A percentile compares a stretch with the other conserved stretches of the same genome.
phyloP scores from a whole-genome alignment of 345 rosid genomes.

The Zanthoxylum bungeanum region DNA sequence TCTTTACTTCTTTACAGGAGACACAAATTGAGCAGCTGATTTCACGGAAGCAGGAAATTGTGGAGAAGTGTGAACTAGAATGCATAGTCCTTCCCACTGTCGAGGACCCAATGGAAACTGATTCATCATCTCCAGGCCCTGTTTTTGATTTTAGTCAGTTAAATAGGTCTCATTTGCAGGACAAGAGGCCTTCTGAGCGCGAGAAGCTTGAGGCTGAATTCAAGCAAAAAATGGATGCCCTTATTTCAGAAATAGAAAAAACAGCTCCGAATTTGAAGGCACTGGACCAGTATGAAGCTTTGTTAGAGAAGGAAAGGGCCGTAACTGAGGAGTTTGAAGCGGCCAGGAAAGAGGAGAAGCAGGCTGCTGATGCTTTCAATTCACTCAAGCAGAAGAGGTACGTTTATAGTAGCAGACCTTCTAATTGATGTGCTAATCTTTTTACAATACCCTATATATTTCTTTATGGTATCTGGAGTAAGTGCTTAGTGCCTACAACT shows the following conservation, averaged over 20 bases:
- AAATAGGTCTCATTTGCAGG: conserved; percentile 72
- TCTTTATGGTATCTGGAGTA: neutral
- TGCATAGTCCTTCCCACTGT: conserved; percentile 66
- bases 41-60: conserved; percentile 64
- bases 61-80: conserved; percentile 85
- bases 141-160: conserved; percentile 76
- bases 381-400: conserved; percentile 84
- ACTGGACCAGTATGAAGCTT: conserved; percentile 83
- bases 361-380: conserved; percentile 74
- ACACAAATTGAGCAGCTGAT: conserved; percentile 67
- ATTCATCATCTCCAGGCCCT: conserved; percentile 50
- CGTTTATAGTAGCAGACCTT: neutral
- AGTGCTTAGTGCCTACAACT: conserved; percentile 17
- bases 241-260: conserved; percentile 73
- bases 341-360: conserved; percentile 87
- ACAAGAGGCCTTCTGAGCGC: conserved; percentile 64
- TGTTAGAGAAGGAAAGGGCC: conserved; percentile 73
- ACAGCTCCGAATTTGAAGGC: conserved; percentile 97
- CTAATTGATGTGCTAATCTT: neutral
- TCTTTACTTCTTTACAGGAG: conserved; percentile 49
- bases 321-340: conserved; percentile 83
- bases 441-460: neutral
- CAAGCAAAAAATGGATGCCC: conserved; percentile 70
- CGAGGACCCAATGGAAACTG: conserved; percentile 74
- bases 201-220: conserved; percentile 76